Conservation (phyloP, 257 asterid genomes). For the Solanum habrochaites region DNA sequence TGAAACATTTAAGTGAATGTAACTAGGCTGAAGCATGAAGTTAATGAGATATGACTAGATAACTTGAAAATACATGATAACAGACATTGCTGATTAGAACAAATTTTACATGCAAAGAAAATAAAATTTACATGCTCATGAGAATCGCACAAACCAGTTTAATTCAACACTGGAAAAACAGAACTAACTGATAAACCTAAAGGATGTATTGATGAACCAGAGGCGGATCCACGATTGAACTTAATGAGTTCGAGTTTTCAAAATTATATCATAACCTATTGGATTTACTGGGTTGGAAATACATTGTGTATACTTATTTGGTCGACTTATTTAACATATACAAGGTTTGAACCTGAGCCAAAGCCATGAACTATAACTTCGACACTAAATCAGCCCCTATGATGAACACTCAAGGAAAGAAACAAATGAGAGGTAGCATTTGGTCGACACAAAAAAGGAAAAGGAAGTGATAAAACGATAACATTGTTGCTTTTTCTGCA, state of each 20-base stretch:
- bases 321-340: background rate
- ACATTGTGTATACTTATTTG: background rate
- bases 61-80: background rate
- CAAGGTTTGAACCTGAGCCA: background rate
- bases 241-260: background rate
- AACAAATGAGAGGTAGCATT: background rate
- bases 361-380: background rate
- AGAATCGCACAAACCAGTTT: background rate
- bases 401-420: background rate
- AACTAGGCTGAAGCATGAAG: background rate
- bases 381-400: background rate
- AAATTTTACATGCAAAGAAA: background rate
- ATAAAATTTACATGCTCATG: background rate
- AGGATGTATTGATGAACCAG: background rate
- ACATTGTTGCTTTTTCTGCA: background rate
- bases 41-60: background rate
- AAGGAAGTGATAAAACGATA: background rate
- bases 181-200: background rate
- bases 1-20: constrained; percentile 7
- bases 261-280: background rate
- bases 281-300: background rate
- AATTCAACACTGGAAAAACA: background rate
- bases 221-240: background rate
- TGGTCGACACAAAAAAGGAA: background rate
- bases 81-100: background rate